These are phyloP conservation scores for grape (Vitis vinifera) DNA, from an alignment of 164 flowering plant genomes.

Conservation along the genomic window DNA sequence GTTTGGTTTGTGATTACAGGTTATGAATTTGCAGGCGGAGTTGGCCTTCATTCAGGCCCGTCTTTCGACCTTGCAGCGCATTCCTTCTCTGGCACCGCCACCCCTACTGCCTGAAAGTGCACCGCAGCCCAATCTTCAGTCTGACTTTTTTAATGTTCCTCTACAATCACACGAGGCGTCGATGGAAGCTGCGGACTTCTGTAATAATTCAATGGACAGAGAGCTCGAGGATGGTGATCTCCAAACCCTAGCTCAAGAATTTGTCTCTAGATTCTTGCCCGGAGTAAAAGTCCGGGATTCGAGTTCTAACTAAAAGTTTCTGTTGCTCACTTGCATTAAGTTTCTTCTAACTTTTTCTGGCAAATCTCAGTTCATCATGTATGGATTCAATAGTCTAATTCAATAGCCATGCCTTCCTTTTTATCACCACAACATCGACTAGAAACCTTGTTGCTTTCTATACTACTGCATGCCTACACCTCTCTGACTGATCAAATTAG, in stretches of 20 bases:
- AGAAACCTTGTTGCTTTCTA: too few species aligned
- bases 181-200: slow-evolving; percentile 14
- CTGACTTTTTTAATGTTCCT: background rate
- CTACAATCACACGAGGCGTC: slow-evolving; percentile 13
- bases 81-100: slow-evolving; percentile 11
- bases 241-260: slow-evolving; percentile 39
- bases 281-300: slow-evolving; percentile 36
- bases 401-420: too few species aligned
- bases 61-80: slow-evolving; percentile 38
- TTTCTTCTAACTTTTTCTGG: too few species aligned
- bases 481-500: too few species aligned
- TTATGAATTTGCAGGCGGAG: slow-evolving; percentile 64
- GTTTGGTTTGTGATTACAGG: slow-evolving; percentile 29
- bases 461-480: too few species aligned
- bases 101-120: slow-evolving; percentile 4
- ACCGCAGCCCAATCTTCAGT: slow-evolving; percentile 9
- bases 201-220: slow-evolving; percentile 15
- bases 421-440: too few species aligned
- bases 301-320: slow-evolving; percentile 1
- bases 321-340: too few species aligned
- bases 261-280: slow-evolving; percentile 45
- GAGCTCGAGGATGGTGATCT: slow-evolving; percentile 38
- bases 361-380: too few species aligned
- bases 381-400: too few species aligned
- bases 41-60: slow-evolving; percentile 50